Evolutionary conservation across 2,329 filamentous ascomycete genomes (phyloP), one percentile per base, ranked within the genome.

Genomic region (Teratosphaeria pseudoeucalypti): DNA sequence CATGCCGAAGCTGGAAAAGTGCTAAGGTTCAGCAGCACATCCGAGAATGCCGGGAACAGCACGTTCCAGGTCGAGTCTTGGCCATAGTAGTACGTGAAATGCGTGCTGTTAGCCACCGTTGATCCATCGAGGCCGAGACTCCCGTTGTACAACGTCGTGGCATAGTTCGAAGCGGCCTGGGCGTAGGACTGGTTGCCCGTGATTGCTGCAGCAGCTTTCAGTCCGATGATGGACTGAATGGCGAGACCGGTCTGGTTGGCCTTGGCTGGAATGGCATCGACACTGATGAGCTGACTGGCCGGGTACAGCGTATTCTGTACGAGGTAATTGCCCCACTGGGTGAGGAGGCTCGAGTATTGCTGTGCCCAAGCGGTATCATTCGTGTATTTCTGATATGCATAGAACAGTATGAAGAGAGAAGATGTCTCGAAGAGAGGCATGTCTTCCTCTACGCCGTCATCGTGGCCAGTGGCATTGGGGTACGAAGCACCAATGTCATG

Each of bases 331-430:
- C 77, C 78, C 78, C 81, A 85, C 64, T 81, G 77, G 55, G 78
- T 76, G 43, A 84, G 76, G 16, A 82, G 73, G 14, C 68, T 57
- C 64, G 81, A 81, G 67, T 83, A 79, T 14, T 73, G 56, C 3
- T 70, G 66, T 43, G 82, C 72, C 66, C 84, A 70, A 7, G 62
- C 73, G 2, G 69, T 77, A 65, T 86, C 79, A 6, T 74, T 71
- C 0, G 80, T 75, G 3, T 76, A 73, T 68, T 86, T 81, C 0
- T 81, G 80, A 63, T 87, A 83, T 1, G 79, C 78, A 57, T 82
- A 71, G 6, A 78, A 71, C 73, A 83, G 79, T 59, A 82, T 79
- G 55, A 83, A 62, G 67, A 82, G 77, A 64, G 83, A 81, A 7
- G 81, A 81, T 58, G 80, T 74, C 70, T 68, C 67, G 52, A 68